Evolutionary conservation across 768 basidiomycete species (phyloP), one percentile per base, ranked within the genome.

Genomic region (Wakefieldia striispora): DNA sequence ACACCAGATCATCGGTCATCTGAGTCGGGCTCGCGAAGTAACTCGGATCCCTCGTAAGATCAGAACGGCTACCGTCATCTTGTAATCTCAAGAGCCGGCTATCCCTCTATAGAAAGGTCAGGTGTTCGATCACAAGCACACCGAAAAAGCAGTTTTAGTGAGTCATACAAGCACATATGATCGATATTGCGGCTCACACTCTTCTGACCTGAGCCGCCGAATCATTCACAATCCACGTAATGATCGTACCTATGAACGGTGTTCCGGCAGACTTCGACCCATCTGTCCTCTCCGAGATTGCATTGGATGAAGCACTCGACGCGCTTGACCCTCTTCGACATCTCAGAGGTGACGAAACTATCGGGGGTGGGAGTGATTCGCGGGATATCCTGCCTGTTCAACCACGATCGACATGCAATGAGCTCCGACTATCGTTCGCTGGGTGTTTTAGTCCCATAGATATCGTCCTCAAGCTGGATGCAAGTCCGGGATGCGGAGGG

Each of bases 401-500:
- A 63, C 70, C 72, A 23, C 75, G 72, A 46, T 81, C 82, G 12
- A 61, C 80, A 36, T 68, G 65, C 49, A 70, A 78, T 43, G 72
- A 81, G 47, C 69, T 75, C 9, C 67, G 68, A 7, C 69, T 86
- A 42, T 69, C 74, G 2, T 72, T 74, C 50, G 54, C 66, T 13
- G 29, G 9, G 14, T 27, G 42, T 41, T 41, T 49, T 41, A 40
- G 52, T 33, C 19, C 37, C 36, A 45, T 60, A 50, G 52, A 49
- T 40, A 49, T 86, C 49, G 51, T 63, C 4, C 76, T 95, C 34
- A 70, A 74, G 19, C 78, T 94, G 3, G 91, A 95, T 64, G 83
- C 91, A 8, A 75, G 83, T 37, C 89, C 90, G 16, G 94, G 94
- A 1, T 97, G 94, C 65, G 94, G 94, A 13, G 94, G 94, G 5